A percentile compares a stretch with the other conserved stretches of the same genome.
phyloP scores from a whole-genome alignment of 495 filamentous ascomycete species.

The Pyrenopolyporus hunteri region DNA sequence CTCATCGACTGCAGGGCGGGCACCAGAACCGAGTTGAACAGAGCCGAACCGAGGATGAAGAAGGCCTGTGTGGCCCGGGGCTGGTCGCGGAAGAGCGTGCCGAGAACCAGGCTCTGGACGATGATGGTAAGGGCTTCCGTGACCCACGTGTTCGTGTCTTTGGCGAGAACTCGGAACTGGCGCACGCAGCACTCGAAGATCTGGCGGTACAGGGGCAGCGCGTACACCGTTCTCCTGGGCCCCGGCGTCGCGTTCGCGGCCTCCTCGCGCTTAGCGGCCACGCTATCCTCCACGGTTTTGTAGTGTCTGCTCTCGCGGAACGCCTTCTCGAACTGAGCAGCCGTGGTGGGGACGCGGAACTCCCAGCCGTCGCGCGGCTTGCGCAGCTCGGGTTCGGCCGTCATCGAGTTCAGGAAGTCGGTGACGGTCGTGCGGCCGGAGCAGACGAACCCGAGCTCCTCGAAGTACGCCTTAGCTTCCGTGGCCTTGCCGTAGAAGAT shows the following conservation, averaged over 20 bases:
- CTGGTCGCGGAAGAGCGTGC: slow-evolving; percentile 42
- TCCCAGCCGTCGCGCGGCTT: neutral
- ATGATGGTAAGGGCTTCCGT: slow-evolving; percentile 32
- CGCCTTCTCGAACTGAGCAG: slow-evolving; percentile 2
- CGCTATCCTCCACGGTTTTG: neutral
- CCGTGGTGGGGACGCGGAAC: neutral
- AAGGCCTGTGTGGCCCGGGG: slow-evolving; percentile 10
- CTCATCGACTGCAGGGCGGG: slow-evolving; percentile 47
- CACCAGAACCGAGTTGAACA: slow-evolving; percentile 57
- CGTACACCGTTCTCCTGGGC: neutral
- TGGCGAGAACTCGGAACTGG: slow-evolving; percentile 30
- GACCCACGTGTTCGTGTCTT: slow-evolving; percentile 29
- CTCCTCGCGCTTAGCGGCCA: neutral
- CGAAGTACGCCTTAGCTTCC: slow-evolving; percentile 64
- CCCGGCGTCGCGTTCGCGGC: no score
- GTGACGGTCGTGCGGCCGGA: slow-evolving; percentile 70
- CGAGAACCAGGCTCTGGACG: slow-evolving; percentile 35
- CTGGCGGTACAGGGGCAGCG: slow-evolving; percentile 24
- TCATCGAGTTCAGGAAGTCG: slow-evolving; percentile 80
- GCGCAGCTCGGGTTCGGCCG: slow-evolving; percentile 40
- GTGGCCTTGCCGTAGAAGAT: slow-evolving; percentile 64
- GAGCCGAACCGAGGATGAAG: slow-evolving; percentile 36
- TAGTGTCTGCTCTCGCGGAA: slow-evolving; percentile 1
- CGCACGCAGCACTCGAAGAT: slow-evolving; percentile 26
- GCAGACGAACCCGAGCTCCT: slow-evolving; percentile 68